Base-by-base conservation (phyloP, 2,329 filamentous ascomycete species). In the Apiospora phragmitis region DNA sequence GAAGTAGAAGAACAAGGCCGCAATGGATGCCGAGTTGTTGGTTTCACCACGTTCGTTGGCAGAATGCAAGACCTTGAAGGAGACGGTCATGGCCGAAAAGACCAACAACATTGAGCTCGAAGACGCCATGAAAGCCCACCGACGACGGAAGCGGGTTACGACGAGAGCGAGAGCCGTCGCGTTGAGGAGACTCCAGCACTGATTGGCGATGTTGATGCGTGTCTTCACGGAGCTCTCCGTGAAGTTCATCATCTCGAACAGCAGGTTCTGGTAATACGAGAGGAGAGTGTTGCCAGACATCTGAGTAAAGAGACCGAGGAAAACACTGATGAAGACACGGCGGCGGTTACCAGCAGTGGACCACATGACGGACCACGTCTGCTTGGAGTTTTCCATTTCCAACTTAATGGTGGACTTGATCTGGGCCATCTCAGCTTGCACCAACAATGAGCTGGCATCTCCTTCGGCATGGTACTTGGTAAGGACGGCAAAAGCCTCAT, bases 1-100 rank as follows among this genome's bases (percentile, higher is more conserved):
- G 72, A 90, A 91, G 74, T 89, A 89, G 79, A 89, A 91, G 78
- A 91, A 86, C 43, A 90, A 75, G 47, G 83, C 78, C 2, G 76
- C 74, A 2, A 68, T 51, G 14, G 77, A 77, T 6, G 81, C 75
- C 16, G 78, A 78, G 35, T 74, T 71, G 41, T 78, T 77, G 59
- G 72, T 68, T 1, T 59, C 51, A 0, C 73, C 75, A 1, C 73
- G 69, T 3, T 77, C 75, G 74, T 79, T 71, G 67, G 80, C 78
- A 62, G 80, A 79, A 72, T 82, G 77, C 41, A 78, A 76, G 24
- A 78, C 75, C 67, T 85, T 77, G 77, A 85, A 84, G 41, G 82
- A 81, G 62, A 88, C 81, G 0, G 86, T 88, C 85, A 85, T 87
- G 68, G 79, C 80, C 70, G 86, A 83, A 74, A 86, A 89, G 9